Evolutionary conservation across 495 filamentous ascomycete species (phyloP).

Genomic region (Podospora bellae-mahoneyi): DNA sequence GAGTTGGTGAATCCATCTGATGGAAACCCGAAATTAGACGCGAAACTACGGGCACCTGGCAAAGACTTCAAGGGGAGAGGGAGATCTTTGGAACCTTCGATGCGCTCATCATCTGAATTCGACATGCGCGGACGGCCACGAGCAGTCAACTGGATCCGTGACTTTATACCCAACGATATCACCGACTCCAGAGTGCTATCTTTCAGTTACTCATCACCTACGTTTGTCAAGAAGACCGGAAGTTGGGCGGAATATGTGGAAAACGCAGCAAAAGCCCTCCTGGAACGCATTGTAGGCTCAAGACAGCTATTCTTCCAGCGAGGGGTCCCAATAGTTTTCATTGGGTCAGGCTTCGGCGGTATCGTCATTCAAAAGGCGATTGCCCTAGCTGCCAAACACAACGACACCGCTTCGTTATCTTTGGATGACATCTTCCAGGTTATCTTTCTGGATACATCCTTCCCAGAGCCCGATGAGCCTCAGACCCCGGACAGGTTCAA

Average conservation of each 20-base stretch:
- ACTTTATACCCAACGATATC: slow-evolving; percentile 15
- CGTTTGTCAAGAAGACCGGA: slow-evolving; percentile 1
- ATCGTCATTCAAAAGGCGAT: neutral
- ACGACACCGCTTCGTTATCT: neutral
- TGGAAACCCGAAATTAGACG: neutral
- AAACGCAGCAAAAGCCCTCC: neutral
- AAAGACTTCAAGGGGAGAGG: neutral
- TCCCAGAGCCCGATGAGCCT: neutral
- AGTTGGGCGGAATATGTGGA: neutral
- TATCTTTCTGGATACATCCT: neutral
- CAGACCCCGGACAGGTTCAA: neutral
- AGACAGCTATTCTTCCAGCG: neutral
- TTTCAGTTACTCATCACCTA: slow-evolving; percentile 10
- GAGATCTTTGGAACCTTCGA: neutral
- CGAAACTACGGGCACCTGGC: neutral
- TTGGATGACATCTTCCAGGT: neutral
- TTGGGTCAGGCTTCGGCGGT: neutral
- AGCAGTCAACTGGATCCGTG: slow-evolving; percentile 15
- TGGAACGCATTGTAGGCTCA: neutral
- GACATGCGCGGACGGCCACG: neutral
- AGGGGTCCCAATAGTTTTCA: neutral
- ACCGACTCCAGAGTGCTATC: slow-evolving; percentile 9
- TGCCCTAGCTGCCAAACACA: neutral
- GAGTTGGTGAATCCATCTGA: neutral
- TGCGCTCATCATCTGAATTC: neutral